Conservation (phyloP, 2,329 filamentous ascomycete species). For the Phialophora verrucosa region DNA sequence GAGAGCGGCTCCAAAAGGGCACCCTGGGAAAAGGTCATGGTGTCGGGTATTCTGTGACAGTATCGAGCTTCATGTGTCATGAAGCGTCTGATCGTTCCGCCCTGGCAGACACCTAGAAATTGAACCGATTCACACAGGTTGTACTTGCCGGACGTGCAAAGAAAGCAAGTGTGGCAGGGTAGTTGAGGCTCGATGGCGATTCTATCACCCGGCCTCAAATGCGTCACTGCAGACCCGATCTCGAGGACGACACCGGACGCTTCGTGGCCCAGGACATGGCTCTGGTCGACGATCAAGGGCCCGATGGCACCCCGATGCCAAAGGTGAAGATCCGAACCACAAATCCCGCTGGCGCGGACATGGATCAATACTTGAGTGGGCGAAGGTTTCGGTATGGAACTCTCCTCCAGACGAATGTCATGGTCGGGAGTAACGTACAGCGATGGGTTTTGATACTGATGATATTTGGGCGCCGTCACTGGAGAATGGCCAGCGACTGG, state of each 20-base stretch:
- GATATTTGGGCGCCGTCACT: too few species aligned
- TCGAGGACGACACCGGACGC: slow-evolving; percentile 41
- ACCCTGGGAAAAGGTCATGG: slow-evolving; percentile 62
- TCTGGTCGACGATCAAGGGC: slow-evolving; percentile 66
- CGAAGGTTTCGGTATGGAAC: too few species aligned
- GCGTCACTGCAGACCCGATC: slow-evolving; percentile 38
- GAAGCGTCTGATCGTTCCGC: slow-evolving; percentile 66
- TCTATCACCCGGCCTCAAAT: slow-evolving; percentile 40
- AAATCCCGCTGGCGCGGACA: slow-evolving; percentile 52
- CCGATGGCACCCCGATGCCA: slow-evolving; percentile 47
- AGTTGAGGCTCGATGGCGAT: slow-evolving; percentile 47
- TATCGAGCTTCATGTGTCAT: slow-evolving; percentile 67
- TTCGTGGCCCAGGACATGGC: slow-evolving; percentile 56
- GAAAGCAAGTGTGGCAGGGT: slow-evolving; percentile 45
- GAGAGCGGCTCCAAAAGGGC: slow-evolving; percentile 69
- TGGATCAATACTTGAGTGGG: slow-evolving; percentile 49
- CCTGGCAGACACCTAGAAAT: slow-evolving; percentile 66
- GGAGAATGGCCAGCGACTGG: too few species aligned
- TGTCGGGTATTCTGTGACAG: slow-evolving; percentile 63
- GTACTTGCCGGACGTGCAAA: slow-evolving; percentile 48
- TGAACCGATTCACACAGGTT: slow-evolving; percentile 61
- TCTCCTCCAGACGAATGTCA: too few species aligned
- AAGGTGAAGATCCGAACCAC: slow-evolving; percentile 51
- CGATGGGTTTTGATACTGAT: too few species aligned
- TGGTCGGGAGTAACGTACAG: too few species aligned